These are phyloP conservation scores for Trapa incisa DNA, from an alignment of 345 rosid species.

Conservation along the genomic window DNA sequence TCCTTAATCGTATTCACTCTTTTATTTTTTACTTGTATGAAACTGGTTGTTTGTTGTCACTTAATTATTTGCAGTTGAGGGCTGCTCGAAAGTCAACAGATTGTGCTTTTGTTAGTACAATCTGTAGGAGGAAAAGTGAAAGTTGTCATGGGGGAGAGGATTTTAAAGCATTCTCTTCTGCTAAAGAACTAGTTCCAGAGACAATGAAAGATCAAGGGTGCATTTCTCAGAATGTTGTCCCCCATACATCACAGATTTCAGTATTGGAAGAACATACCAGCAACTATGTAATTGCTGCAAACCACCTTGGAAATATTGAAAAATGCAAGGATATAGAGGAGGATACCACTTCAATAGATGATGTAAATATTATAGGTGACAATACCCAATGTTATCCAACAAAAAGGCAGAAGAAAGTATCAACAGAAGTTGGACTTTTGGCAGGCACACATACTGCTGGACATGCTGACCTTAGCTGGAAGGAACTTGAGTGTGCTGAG, in stretches of 20 bases:
- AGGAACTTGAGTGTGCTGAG: constrained; percentile 13
- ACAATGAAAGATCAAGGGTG: constrained; percentile 17
- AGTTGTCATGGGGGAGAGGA: constrained; percentile 25
- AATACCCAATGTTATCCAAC: constrained; percentile 23
- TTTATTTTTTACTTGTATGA: background rate
- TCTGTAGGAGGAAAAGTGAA: constrained; percentile 19
- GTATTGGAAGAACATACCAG: constrained; percentile 20
- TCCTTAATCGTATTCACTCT: background rate
- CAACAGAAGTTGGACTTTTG: constrained; percentile 1
- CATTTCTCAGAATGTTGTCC: constrained; percentile 11
- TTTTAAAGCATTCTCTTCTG: constrained; percentile 16
- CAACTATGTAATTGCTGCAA: constrained; percentile 16
- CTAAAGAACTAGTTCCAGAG: constrained; percentile 23
- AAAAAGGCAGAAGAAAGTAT: constrained; percentile 51
- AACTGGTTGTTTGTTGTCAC: constrained; percentile 11
- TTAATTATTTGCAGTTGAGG: constrained; percentile 40
- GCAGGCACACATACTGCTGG: background rate
- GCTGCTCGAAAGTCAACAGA: constrained; percentile 35
- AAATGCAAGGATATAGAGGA: constrained; percentile 47
- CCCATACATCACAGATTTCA: constrained; percentile 19
- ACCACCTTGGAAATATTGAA: constrained; percentile 25
- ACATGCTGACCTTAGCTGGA: background rate
- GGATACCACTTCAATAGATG: constrained; percentile 10
- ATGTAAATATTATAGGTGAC: constrained; percentile 13
- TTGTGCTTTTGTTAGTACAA: constrained; percentile 19